A percentile compares a stretch with the other conserved stretches of the same genome.
Conservation (phyloP, 345 rosid species). For the Sisymbrium irio region DNA sequence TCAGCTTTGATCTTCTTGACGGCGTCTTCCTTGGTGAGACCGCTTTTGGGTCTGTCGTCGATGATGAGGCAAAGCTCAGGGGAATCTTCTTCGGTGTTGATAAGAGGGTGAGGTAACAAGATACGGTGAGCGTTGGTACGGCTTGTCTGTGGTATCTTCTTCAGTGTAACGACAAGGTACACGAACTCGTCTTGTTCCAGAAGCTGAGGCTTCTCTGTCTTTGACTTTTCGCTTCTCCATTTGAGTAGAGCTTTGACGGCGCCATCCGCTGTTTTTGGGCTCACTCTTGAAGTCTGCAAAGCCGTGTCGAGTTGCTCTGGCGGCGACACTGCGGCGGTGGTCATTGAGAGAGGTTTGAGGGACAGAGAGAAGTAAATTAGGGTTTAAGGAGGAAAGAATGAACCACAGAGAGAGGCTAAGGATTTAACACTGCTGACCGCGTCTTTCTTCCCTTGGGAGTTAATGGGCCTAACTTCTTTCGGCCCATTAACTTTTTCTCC, state of each 20-base stretch:
- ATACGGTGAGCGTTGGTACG: conserved; percentile 57
- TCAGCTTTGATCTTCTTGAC: conserved; percentile 64
- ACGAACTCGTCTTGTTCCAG: conserved; percentile 67
- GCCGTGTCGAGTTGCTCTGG: conserved; percentile 11
- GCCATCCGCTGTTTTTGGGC: conserved; percentile 36
- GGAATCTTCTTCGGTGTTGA: conserved; percentile 35
- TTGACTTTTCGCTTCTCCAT: conserved; percentile 50
- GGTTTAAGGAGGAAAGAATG: conserved; percentile 19
- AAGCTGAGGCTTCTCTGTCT: conserved; percentile 57
- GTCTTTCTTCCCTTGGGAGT: neutral
- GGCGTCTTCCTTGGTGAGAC: conserved; percentile 55
- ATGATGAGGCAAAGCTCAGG: conserved; percentile 69
- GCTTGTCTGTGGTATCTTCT: conserved; percentile 60
- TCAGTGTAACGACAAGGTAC: conserved; percentile 54
- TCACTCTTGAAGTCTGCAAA: conserved; percentile 25
- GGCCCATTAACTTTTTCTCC: neutral
- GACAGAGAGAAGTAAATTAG: neutral
- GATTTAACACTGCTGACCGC: conserved; percentile 6
- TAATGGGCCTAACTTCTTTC: conserved; percentile 13
- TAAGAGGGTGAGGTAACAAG: conserved; percentile 50
- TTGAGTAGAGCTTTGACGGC: conserved; percentile 51
- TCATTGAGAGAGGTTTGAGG: conserved; percentile 18
- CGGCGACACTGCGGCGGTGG: conserved; percentile 26
- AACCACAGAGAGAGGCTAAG: neutral
- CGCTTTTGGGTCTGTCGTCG: conserved; percentile 68